Base-by-base conservation (phyloP, 768 basidiomycete species). In the Xerocomus spinulosus region DNA sequence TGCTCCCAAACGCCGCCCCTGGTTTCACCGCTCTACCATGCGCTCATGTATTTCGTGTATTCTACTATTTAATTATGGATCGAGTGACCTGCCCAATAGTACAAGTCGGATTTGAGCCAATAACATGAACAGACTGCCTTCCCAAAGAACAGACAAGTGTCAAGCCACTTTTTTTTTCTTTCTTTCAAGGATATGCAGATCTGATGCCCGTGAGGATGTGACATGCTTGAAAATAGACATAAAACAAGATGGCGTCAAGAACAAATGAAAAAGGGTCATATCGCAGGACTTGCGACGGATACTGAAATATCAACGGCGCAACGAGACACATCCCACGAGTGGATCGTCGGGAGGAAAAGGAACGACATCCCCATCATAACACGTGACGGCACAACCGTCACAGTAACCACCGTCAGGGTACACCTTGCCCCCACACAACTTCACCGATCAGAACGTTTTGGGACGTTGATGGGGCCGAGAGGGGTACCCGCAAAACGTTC, bases 361-460 rank as follows among this genome's bases (percentile, higher is more conserved):
- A 40, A 38, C 37, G 2, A 20, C 28, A 3, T 61, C 3, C 81
- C n/a, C n/a, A n/a, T n/a, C n/a, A n/a, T n/a, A n/a, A n/a, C n/a
- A n/a, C n/a, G n/a, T n/a, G n/a, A n/a, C n/a, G n/a, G n/a, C n/a
- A n/a, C n/a, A n/a, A n/a, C n/a, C 36, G 36, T 23, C 39, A 41
- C 26, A 28, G 26, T 12, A 5, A 15, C 25, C n/a, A 8, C 39
- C n/a, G n/a, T n/a, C n/a, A n/a, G n/a, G n/a, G n/a, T n/a, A n/a
- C n/a, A n/a, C n/a, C n/a, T n/a, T n/a, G n/a, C n/a, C n/a, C n/a
- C n/a, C n/a, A n/a, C n/a, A 23, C 37, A 14, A 28, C 84, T 82
- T 2, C 75, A 78, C 61, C 83, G 85, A 58, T 83, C 86, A 54
- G 81, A 76, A 47, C 87, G 68, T 62, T 82, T 84, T 20, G 86